A percentile compares a stretch with the other conserved stretches of the same genome.
Evolutionary conservation across 441 rosid genomes (phyloP).

Genomic region (Manihot esculenta): DNA sequence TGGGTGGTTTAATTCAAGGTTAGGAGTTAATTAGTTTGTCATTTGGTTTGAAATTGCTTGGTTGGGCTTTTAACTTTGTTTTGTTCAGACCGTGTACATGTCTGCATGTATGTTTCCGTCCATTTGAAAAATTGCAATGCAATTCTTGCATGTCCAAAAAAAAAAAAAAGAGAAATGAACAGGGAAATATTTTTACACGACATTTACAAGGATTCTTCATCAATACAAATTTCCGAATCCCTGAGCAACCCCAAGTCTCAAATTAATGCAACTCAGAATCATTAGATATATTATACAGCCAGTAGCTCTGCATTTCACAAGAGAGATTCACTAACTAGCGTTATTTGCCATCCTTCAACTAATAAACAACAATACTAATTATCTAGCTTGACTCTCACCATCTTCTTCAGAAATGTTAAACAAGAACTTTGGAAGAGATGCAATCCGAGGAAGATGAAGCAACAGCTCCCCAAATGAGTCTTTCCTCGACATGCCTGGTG

Average conservation of each 20-base stretch:
- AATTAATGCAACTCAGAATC: constrained; percentile 15
- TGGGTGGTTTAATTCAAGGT: too few relatives aligned
- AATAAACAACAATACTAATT: constrained; percentile 11
- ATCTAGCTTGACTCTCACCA: constrained; percentile 54
- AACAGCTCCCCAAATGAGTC: constrained; percentile 85
- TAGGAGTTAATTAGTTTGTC: too few relatives aligned
- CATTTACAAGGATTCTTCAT: constrained; percentile 53
- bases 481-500: constrained; percentile 81
- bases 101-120: too few relatives aligned
- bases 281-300: constrained; percentile 22
- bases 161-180: too few relatives aligned
- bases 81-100: too few relatives aligned
- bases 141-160: too few relatives aligned
- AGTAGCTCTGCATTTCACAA: constrained; percentile 15
- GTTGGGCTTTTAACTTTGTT: too few relatives aligned
- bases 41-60: too few relatives aligned
- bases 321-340: constrained; percentile 14
- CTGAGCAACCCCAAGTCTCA: constrained; percentile 21
- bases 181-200: constrained; percentile 37
- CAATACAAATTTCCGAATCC: constrained; percentile 66
- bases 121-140: too few relatives aligned
- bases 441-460: constrained; percentile 86
- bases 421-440: constrained; percentile 88
- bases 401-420: constrained; percentile 87
- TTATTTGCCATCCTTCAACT: constrained; percentile 3